phyloP scores from a whole-genome alignment of 177 flowering plant genomes.

The Vitis hybrid region DNA sequence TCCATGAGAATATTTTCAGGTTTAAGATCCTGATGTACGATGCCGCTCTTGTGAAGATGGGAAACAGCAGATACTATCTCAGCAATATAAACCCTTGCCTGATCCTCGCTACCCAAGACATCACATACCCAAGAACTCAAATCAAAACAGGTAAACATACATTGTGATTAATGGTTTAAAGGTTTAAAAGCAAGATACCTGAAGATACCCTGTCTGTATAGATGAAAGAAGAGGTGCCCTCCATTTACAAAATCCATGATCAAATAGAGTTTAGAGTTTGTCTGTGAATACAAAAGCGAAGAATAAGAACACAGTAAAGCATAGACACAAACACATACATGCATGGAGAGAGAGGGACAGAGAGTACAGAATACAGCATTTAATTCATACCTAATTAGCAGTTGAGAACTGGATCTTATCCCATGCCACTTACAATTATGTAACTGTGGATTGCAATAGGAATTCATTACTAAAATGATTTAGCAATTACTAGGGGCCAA shows the following conservation, averaged over 20 bases:
- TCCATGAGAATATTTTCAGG: slow-evolving; percentile 95
- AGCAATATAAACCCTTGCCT: slow-evolving; percentile 86
- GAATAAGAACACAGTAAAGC: not conserved
- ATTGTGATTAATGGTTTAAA: slow-evolving; percentile 4
- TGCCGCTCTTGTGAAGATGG: slow-evolving; percentile 86
- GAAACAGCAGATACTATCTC: slow-evolving; percentile 97
- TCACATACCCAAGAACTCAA: slow-evolving; percentile 20
- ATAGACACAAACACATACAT: not conserved
- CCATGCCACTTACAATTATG: too few species aligned
- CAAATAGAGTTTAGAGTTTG: slow-evolving; percentile 80
- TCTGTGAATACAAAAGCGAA: slow-evolving; percentile 40
- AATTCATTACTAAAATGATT: too few species aligned
- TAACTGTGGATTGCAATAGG: too few species aligned
- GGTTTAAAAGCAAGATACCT: slow-evolving; percentile 39
- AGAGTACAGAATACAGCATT: too few species aligned
- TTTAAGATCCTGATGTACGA: slow-evolving; percentile 93
- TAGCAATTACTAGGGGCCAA: too few species aligned
- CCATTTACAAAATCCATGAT: slow-evolving; percentile 88
- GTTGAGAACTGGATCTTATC: too few species aligned
- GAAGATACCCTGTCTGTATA: slow-evolving; percentile 84
- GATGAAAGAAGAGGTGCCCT: slow-evolving; percentile 90
- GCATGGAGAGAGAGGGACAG: too few species aligned
- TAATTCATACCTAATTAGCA: too few species aligned
- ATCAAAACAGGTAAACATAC: slow-evolving; percentile 25
- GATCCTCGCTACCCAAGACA: slow-evolving; percentile 78